Base-by-base conservation (phyloP, 2,329 filamentous ascomycete genomes). In the Colletotrichum lini region DNA sequence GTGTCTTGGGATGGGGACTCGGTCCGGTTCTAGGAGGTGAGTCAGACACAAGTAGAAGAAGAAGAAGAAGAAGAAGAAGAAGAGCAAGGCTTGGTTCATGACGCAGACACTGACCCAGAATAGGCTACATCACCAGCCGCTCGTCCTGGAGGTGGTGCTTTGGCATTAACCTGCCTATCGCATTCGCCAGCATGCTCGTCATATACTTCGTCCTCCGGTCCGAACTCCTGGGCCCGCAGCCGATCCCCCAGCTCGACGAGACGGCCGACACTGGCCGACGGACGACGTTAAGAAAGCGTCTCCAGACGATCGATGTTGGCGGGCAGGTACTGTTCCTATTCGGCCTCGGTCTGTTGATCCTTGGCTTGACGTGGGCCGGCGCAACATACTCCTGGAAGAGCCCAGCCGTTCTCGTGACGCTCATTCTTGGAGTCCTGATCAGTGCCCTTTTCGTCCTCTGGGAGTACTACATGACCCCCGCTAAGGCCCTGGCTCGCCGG, bases 71-170 rank as follows among this genome's bases (percentile, higher is more conserved):
- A 30, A 30, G 26, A 30, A 30, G 26, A 30, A 30, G 26, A 30
- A 30, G 26, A 30, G 7, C 4, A 30, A n/a, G n/a, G n/a, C n/a
- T n/a, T 18, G 15, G 21, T 21, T 15, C 4, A 30, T 9, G 21
- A 40, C 38, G 18, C 21, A 4, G 21, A 21, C 3, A 74, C 63
- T 49, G 35, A 67, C 60, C 5, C 2, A 9, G 16, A 3, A 0
- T 23, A 81, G 80, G 85, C 0, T 88, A 87, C 69, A 82, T 90
- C 15, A 87, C 87, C 23, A 80, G 83, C 45, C 18, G 45, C 10
- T 79, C 84, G 4, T 86, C 84, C 73, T 93, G 91, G 91, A 82
- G 90, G 60, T 93, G 91, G 85, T 91, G 89, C 76, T 93, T 93
- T 77, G 89, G 86, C 47, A 85, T 92, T 65, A 89, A 88, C 72